Evolutionary conservation across 768 basidiomycete species (phyloP), one percentile per base, ranked within the genome.

Genomic region (Mrakia frigida): DNA sequence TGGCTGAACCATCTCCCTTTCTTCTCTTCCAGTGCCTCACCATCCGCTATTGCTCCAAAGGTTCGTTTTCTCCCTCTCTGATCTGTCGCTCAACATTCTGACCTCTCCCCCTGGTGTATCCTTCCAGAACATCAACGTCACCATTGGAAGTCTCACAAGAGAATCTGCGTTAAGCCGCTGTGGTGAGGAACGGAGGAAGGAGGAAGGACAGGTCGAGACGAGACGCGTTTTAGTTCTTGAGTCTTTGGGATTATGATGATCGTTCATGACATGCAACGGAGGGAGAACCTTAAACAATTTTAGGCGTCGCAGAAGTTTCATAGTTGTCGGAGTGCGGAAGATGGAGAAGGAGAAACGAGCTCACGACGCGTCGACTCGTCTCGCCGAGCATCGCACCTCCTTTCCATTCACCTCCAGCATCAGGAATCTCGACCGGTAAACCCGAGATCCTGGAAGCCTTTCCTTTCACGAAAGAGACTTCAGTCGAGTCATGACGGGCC

Each of bases 401-500:
- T 43, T 14, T 2, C 10, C 16, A 11, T 13, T 6, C 43, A 9
- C 43, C 16, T 14, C 43, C 43, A 11, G 10, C 43, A 43, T 43
- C 43, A 43, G 16, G 6, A 9, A 14, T 14, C 43, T 11, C 5
- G 43, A 6, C 46, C 46, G 18, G 46, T 21, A 50, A 50, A 14
- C 46, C 46, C 46, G 46, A 50, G 46, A 16, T 50, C 46, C 5
- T 18, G 21, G 16, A 50, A 18, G 21, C 21, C 16, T 2, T 14
- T 14, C 16, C 43, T 11, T 50, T 14, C 14, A 50, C 18, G 16
- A 50, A 50, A 18, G 2, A 56, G 56, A 28, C 56, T 25, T 56
- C 56, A n/a, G 56, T 56, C 56, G 56, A 56, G 56, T 56, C 56
- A 56, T 28, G 56, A 28, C 56, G 56, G n/a, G n/a, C n/a, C n/a